Base-by-base conservation (phyloP, 208 protist genomes). In the Eutreptiella sp. region DNA sequence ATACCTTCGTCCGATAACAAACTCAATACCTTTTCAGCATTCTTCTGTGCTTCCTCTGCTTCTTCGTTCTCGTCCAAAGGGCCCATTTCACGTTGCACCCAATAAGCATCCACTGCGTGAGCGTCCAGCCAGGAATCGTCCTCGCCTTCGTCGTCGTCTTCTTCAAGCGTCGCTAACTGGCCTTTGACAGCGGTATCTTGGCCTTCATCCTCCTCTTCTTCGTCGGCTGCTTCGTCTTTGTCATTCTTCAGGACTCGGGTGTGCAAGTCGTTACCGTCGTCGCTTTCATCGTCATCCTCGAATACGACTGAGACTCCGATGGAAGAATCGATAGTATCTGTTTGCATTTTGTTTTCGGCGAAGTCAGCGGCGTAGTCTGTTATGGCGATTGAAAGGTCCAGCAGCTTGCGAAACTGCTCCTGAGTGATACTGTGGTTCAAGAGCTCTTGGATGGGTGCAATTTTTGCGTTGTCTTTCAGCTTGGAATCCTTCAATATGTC, bases 221-320 rank as follows among this genome's bases (percentile, higher is more conserved):
- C 27, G 39, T 61, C 24, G 32, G 27, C 50, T 19, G 23, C 46
- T 34, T 38, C 7, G 14, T 55, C 31, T 5, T 32, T 35, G 31
- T 61, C 21, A 39, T 39, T 29, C 0, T 29, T 54, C 1, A 26
- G 31, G 19, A 50, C 53, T 5, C n/a, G 27, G n/a, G 16, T 58
- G 27, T 73, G 27, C 23, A 47, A 38, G 11, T 72, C 64, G 9
- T 45, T 11, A 32, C 27, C 46, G 1, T 63, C 36, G 21, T 74
- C 75, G 0, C 72, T 47, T 5, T 72, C 73, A 21, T 83, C 77
- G 19, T 74, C 72, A 7, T 85, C 84, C 38, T 93, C 83, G 35
- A 92, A 88, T 2, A 88, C 63, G 19, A 94, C 83, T 1, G 80
- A 63, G 0, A 93, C 85, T 26, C 73, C 82, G 0, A 87, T 68